phyloP scores from a whole-genome alignment of 106 monocot species.

The Dioscorea zingiberensis region DNA sequence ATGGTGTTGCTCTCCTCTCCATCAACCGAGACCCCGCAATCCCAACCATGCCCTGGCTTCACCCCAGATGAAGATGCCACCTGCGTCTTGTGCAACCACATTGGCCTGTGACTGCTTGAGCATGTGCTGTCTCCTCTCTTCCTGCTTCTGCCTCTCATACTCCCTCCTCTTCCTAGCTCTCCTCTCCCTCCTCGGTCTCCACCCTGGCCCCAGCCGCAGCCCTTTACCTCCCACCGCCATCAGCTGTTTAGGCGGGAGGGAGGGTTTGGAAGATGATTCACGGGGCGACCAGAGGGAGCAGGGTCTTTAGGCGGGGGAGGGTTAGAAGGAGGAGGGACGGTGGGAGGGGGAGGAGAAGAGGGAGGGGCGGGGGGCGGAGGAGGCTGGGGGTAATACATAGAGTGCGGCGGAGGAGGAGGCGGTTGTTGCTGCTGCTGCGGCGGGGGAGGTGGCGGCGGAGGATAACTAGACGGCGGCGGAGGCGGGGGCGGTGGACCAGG shows the following conservation, averaged over 20 bases:
- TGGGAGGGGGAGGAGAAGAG: not conserved
- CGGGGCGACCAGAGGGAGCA: not conserved
- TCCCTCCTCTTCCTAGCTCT: constrained; percentile 67
- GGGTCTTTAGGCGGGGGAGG: not conserved
- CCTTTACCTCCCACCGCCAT: constrained; percentile 8
- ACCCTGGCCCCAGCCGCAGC: constrained; percentile 24
- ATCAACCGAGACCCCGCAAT: constrained; percentile 42
- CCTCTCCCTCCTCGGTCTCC: constrained; percentile 92
- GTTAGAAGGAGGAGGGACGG: not conserved
- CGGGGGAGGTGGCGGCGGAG: not conserved
- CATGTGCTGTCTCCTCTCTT: constrained; percentile 61
- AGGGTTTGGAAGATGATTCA: not conserved
- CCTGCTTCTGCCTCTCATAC: constrained; percentile 79
- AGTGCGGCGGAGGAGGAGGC: not conserved
- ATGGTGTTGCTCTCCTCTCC: constrained; percentile 30
- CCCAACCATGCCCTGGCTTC: constrained; percentile 28
- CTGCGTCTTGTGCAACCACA: constrained; percentile 67
- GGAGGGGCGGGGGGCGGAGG: not conserved
- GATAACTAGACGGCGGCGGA: not conserved
- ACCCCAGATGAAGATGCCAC: constrained; percentile 18
- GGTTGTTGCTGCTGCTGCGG: not conserved
- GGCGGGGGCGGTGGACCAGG: not conserved
- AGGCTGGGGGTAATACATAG: not conserved
- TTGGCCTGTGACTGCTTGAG: constrained; percentile 75
- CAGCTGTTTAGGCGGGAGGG: constrained; percentile 11